Conservation (phyloP, 2,329 filamentous ascomycete species). For the Pestalotiopsis fici region DNA sequence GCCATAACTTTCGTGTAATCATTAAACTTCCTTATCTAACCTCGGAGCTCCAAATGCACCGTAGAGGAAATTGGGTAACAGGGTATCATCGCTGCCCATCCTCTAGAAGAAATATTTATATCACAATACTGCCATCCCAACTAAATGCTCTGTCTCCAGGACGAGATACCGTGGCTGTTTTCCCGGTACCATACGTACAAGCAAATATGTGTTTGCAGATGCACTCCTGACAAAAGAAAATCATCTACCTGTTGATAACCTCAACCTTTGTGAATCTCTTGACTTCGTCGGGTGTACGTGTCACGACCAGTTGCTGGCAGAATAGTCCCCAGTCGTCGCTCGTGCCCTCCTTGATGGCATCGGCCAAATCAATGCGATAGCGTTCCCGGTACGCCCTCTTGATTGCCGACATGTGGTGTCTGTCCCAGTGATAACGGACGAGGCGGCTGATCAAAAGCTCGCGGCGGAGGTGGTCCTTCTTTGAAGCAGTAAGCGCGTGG, state of each 20-base stretch:
- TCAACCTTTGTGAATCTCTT: slow-evolving; percentile 48
- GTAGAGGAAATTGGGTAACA: not conserved
- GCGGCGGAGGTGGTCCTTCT: slow-evolving; percentile 71
- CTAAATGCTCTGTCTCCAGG: too few relatives aligned
- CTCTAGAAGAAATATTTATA: not conserved
- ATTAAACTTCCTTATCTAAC: not conserved
- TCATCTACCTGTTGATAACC: slow-evolving; percentile 11
- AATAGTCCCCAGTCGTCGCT: slow-evolving; percentile 77
- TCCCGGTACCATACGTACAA: too few relatives aligned
- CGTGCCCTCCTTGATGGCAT: slow-evolving; percentile 77
- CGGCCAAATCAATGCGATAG: slow-evolving; percentile 73
- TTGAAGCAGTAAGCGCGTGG: slow-evolving; percentile 80
- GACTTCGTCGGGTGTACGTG: slow-evolving; percentile 61
- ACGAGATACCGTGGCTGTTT: too few relatives aligned
- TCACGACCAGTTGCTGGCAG: slow-evolving; percentile 69
- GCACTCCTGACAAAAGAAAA: not conserved
- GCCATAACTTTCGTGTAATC: not conserved
- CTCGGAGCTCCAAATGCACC: not conserved
- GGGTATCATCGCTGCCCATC: not conserved
- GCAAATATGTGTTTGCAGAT: too few relatives aligned
- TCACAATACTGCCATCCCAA: too few relatives aligned
- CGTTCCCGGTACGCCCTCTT: slow-evolving; percentile 79
- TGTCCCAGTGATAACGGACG: slow-evolving; percentile 91
- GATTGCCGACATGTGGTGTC: slow-evolving; percentile 75
- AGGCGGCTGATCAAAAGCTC: slow-evolving; percentile 87